Base-by-base conservation (phyloP, 2,329 filamentous ascomycete species). In the Neoarthrinium moseri region DNA sequence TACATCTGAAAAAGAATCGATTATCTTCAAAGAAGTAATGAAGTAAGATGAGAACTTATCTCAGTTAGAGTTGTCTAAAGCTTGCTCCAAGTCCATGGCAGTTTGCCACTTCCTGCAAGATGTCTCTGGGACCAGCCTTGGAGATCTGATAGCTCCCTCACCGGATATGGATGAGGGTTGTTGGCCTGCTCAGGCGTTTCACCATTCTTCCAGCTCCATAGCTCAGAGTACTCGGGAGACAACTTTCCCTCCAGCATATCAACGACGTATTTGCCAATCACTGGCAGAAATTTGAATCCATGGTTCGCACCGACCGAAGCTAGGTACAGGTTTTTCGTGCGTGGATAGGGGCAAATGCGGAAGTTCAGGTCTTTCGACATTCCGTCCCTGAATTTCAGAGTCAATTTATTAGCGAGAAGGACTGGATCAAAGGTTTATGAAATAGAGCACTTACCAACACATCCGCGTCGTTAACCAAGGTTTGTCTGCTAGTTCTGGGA, bases 281-380 rank as follows among this genome's bases (percentile, higher is more conserved):
- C 55, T 20, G 60, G 60, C 2, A 62, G 41, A 27, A 62, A 64
- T 42, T 62, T 63, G 53, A 61, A 63, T 15, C 61, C 60, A 20
- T 63, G 60, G 5, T 13, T 18, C 3, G 40, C 33, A 22, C 40
- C 27, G 6, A 27, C 40, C 12, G 23, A 18, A 3, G 38, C 38
- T 15, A 30, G 23, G 15, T 41, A 32, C n/a, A 41, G 23, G 12
- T 20, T 20, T 30, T 41, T 30, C 7, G 17, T 12, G 2, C 18
- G 10, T 5, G 23, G 38, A 21, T 29, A 26, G 15, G 17, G 11
- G 21, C 23, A 18, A n/a, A 39, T 22, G 15, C 22, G 23, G 7
- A 39, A 39, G 26, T 39, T 18, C 12, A 39, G 36, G 15, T 39
- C 36, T 15, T 39, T 26, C 8, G 36, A 23, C 1, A 23, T 22